Evolutionary conservation across 1,284 basidiomycete species (phyloP).

Genomic region (Malassezia psittaci): DNA sequence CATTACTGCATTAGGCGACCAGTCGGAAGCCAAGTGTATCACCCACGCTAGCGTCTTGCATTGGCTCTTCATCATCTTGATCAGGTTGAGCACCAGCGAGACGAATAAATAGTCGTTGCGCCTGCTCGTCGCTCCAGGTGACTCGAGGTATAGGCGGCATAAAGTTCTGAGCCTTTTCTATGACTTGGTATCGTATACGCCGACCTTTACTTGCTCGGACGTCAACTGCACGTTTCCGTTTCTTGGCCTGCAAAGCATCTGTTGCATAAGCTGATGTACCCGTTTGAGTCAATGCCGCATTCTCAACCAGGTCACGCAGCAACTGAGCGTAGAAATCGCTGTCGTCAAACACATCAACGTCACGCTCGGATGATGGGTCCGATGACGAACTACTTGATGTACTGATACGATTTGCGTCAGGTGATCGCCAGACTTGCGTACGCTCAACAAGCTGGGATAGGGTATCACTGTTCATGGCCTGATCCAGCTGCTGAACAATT

Average conservation of each 20-base stretch:
- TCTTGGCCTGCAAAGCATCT: conserved; percentile 16
- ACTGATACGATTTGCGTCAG: conserved; percentile 12
- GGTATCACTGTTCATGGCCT: conserved; percentile 31
- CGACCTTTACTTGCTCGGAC: conserved; percentile 41
- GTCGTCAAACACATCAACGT: conserved; percentile 42
- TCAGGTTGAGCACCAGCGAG: conserved; percentile 17
- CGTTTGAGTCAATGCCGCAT: conserved; percentile 12
- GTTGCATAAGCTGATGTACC: conserved; percentile 19
- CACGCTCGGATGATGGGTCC: conserved; percentile 1
- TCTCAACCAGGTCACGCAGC: conserved; percentile 43
- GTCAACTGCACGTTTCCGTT: conserved; percentile 31
- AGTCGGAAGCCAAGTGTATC: no score
- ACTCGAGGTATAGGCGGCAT: conserved; percentile 41
- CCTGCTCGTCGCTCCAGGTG: conserved; percentile 32
- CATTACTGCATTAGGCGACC: no score
- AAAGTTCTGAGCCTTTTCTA: conserved; percentile 43
- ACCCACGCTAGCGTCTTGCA: no score
- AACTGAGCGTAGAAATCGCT: conserved; percentile 41
- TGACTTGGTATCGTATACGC: conserved; percentile 39
- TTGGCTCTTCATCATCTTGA: background rate
- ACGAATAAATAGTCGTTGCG: conserved; percentile 33
- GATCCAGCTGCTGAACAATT: conserved; percentile 29
- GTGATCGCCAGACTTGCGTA: conserved; percentile 29
- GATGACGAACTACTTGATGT: background rate
- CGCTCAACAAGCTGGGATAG: conserved; percentile 30